Evolutionary conservation across 352 stramenopile genomes (phyloP), one percentile per base, ranked within the genome.

Genomic region (Phytophthora sojae): DNA sequence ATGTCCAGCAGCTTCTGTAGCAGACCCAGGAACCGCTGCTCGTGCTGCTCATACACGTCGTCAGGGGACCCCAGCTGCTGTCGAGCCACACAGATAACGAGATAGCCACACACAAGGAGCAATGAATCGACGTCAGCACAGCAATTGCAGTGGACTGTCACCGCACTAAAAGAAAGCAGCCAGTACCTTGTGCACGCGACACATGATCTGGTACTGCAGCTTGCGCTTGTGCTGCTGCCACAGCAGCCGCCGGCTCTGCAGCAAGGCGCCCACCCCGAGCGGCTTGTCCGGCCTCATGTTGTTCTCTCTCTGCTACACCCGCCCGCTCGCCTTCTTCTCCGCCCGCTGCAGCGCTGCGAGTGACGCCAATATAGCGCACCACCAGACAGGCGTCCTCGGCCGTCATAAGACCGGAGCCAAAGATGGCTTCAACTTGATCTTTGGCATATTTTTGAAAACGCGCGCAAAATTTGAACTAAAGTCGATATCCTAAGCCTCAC

Each of bases 1-100:
- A 94, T 93, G 61, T 93, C 85, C 35, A 92, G 71, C 25, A 93
- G 69, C 61, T 91, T 92, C 56, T 92, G 83, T 14, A 90, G 71
- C 61, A 93, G 56, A 2, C 79, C 77, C 25, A 90, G 64, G 54
- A 94, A 92, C 29, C 86, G 82, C 69, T 92, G 84, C 67, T 90
- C 84, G 44, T 91, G 78, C 62, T 91, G 81, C 52, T 88, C 81
- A 58, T 92, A 94, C 25, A 88, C 66, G 17, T 92, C 85, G 44
- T 93, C 84, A 0, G 76, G 73, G 17, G 82, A 79, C 9, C 74
- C 67, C 30, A 84, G 21, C 71, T 86, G 79, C 82, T 90, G 68
- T 21, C 53, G 21, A 54, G 30, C 25, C 17, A 53, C 25, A 52
- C 54, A 61, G 7, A 32, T 26, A 26, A 26, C 25, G 29, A 32